These are phyloP conservation scores for Fusarium brevicatenulatum DNA, from an alignment of 2,329 filamentous ascomycete species.

Conservation along the genomic window DNA sequence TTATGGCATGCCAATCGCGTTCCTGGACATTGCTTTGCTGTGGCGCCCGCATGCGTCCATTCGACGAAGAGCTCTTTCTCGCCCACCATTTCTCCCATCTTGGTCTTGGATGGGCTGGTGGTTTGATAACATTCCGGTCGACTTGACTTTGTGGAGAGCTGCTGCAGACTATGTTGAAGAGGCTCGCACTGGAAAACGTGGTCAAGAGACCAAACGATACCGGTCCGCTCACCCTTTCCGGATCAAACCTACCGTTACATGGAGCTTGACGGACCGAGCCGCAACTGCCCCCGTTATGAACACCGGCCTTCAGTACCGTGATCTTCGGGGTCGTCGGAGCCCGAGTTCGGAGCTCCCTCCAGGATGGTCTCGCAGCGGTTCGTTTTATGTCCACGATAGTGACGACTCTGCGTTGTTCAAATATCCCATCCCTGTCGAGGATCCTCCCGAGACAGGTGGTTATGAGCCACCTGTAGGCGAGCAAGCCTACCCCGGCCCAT, in stretches of 20 bases:
- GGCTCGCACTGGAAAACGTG: slow-evolving; percentile 46
- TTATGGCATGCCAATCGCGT: slow-evolving; percentile 59
- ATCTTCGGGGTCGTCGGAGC: slow-evolving; percentile 50
- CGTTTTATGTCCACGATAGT: slow-evolving; percentile 53
- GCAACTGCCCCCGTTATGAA: slow-evolving; percentile 50
- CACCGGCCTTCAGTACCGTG: slow-evolving; percentile 53
- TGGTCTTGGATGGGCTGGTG: slow-evolving; percentile 63
- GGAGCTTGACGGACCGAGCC: slow-evolving; percentile 54
- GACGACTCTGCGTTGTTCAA: slow-evolving; percentile 53
- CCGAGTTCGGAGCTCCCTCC: slow-evolving; percentile 48
- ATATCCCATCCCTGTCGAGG: slow-evolving; percentile 55
- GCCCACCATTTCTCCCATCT: slow-evolving; percentile 54
- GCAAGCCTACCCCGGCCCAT: slow-evolving; percentile 50
- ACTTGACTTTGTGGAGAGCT: slow-evolving; percentile 55
- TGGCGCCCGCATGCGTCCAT: slow-evolving; percentile 58
- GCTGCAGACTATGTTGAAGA: slow-evolving; percentile 57
- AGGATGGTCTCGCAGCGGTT: slow-evolving; percentile 53
- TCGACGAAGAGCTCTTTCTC: slow-evolving; percentile 50
- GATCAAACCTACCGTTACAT: slow-evolving; percentile 52
- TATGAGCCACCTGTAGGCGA: slow-evolving; percentile 47
- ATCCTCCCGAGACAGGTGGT: slow-evolving; percentile 44
- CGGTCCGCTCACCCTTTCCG: slow-evolving; percentile 52
- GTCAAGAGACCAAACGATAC: slow-evolving; percentile 49
- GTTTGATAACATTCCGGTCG: slow-evolving; percentile 56
- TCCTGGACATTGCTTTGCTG: slow-evolving; percentile 56